Conservation (phyloP, 331 rosid species). For the Malus hybrid region DNA sequence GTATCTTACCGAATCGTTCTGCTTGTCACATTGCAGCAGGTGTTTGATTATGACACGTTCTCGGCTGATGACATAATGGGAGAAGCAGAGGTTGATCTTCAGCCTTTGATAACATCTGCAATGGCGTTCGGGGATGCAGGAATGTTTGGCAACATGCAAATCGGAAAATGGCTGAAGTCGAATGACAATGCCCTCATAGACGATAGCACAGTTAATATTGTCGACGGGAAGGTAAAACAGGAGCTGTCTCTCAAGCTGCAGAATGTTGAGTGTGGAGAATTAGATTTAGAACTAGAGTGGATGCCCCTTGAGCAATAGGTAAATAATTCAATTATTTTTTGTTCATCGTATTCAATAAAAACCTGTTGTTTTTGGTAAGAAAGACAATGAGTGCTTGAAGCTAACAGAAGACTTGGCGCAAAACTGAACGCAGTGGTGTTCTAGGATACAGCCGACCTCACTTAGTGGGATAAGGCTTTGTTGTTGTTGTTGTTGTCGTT, state of each 20-base stretch:
- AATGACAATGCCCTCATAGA: conserved; percentile 68
- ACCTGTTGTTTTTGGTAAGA: conserved; percentile 9
- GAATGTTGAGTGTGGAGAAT: conserved; percentile 82
- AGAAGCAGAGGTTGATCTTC: conserved; percentile 89
- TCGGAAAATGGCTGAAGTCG: conserved; percentile 93
- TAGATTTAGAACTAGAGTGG: conserved; percentile 83
- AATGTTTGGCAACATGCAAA: conserved; percentile 84
- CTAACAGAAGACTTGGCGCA: too few species aligned
- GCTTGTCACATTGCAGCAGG: conserved; percentile 48
- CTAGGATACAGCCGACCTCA: too few species aligned
- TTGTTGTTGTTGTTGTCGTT: too few species aligned
- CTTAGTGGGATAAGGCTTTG: too few species aligned
- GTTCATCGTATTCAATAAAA: conserved; percentile 13
- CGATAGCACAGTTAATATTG: conserved; percentile 69
- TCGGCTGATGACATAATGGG: conserved; percentile 95
- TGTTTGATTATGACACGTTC: conserved; percentile 74
- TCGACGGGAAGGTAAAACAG: conserved; percentile 68
- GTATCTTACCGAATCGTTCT: not conserved
- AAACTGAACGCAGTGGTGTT: too few species aligned
- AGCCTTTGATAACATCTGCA: conserved; percentile 86
- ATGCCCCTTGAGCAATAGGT: conserved; percentile 78
- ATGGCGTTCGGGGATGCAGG: conserved; percentile 82
- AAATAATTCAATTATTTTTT: conserved; percentile 9
- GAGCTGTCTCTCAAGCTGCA: conserved; percentile 66
- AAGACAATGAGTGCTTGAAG: too few species aligned